Evolutionary conservation across 352 stramenopile species (phyloP), one percentile per base, ranked within the genome.

Genomic region (Phytopythium boreale): DNA sequence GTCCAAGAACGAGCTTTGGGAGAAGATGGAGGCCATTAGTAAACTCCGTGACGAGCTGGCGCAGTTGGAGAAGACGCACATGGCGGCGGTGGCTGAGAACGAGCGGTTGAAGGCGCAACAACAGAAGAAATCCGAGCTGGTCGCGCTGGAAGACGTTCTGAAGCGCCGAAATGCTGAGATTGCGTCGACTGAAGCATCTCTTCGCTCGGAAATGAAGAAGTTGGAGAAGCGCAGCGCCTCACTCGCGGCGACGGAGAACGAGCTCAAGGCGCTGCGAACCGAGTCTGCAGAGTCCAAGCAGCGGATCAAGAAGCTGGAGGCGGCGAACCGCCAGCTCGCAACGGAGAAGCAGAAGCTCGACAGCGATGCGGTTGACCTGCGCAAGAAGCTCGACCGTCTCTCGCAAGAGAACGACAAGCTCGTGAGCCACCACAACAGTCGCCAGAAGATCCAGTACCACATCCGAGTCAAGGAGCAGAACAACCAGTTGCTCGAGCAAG

Each of bases 371-470:
- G 61, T 74, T 37, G 57, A 55, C 2, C 36, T 82, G 31, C 70
- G 59, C 17, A 77, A 85, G 43, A 87, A 84, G 64, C 64, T 88
- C 7, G 66, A 79, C 41, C 70, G 59, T 44, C 53, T 66, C 62
- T 83, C 52, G 65, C 85, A 69, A 60, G 83, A 82, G 50, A 91
- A 91, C 39, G 82, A 91, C 63, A 82, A 90, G 59, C 78, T 94
- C 10, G 82, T 92, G 10, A 83, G 83, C 4, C 85, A 94, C 41
- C 72, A 89, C 67, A 94, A 94, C 63, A 86, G 77, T 43, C 78
- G 82, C 11, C 85, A 94, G 60, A 90, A 89, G 68, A 94, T 94
- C 64, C 85, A 94, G 60, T 82, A 94, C 37, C 83, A 94, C 53
- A 79, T 82, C 55, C 87, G 84, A 51, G 79, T 94, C 20, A 94